Evolutionary conservation across 2,329 filamentous ascomycete genomes (phyloP), one percentile per base, ranked within the genome.

Genomic region (Colletotrichum lentis): DNA sequence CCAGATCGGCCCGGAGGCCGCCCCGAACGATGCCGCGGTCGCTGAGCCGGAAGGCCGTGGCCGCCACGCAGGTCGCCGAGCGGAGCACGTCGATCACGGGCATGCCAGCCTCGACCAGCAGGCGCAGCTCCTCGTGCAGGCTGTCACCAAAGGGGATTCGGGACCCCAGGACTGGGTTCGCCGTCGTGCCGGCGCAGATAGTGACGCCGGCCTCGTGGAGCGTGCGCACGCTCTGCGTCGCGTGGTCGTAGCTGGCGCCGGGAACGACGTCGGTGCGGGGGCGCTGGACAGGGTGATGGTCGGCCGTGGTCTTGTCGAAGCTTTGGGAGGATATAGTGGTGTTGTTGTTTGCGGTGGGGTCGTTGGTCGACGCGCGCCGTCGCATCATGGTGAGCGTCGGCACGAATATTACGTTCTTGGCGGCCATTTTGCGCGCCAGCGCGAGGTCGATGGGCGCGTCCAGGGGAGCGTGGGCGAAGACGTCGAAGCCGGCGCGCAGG

Each of bases 141-240:
- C 62, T 69, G 55, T 62, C 35, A 22, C 73, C 73, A 39, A 73
- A 71, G 5, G 71, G 62, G 2, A 73, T 56, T 16, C 37, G 8
- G 3, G 27, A 11, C 1, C 52, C 56, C 2, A 35, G 72, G 56
- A 39, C 71, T 64, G 65, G 43, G 56, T 72, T 73, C n/a, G 76
- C 71, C 20, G 76, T 75, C n/a, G 77, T 77, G 4, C 77, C 77
- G 8, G 74, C 74, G 18, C 75, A 68, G 35, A 79, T 74, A 5
- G 71, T 69, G 22, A 77, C 73, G 8, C 76, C 75, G 5, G 75
- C 74, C 5, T 63, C 44, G 60, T 75, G 57, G 56, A 74, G 74
- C 6, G 54, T 69, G 37, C 50, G 63, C 14, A 78, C 76, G 58
- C 73, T 74, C 12, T 60, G 66, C 7, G 73, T 52, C 2, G 74